Evolutionary conservation across 345 rosid genomes (phyloP).

Genomic region (Gossypium arboreum): DNA sequence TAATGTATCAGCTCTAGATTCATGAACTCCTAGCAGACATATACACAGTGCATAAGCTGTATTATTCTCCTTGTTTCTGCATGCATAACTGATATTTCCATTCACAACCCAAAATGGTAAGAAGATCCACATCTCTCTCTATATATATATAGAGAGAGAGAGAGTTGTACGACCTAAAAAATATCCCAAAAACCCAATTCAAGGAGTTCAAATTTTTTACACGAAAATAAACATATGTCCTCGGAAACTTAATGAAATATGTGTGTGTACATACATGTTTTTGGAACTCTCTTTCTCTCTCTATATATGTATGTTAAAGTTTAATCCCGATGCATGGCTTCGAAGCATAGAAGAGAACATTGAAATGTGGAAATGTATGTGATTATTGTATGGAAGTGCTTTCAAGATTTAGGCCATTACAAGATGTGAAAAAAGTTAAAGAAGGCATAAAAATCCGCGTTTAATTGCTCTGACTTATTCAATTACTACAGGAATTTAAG

Average conservation of each 20-base stretch:
- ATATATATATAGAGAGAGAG: too few species aligned
- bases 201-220: too few species aligned
- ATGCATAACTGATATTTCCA: not conserved
- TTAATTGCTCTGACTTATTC: constrained; percentile 16
- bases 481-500: not conserved
- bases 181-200: too few species aligned
- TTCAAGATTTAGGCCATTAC: not conserved
- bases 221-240: too few species aligned
- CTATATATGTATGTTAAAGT: not conserved
- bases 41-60: not conserved
- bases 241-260: too few species aligned
- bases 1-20: not conserved
- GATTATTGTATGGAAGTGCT: not conserved
- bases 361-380: not conserved
- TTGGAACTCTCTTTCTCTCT: too few species aligned
- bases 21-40: not conserved
- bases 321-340: not conserved
- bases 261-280: too few species aligned
- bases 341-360: not conserved
- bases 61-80: constrained; percentile 1
- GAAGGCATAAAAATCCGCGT: not conserved
- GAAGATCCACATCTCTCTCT: not conserved
- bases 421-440: not conserved
- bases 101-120: not conserved
- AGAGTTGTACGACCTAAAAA: too few species aligned